phyloP scores from a whole-genome alignment of 2,329 filamentous ascomycete species.

The Cyclaneusma minus region DNA sequence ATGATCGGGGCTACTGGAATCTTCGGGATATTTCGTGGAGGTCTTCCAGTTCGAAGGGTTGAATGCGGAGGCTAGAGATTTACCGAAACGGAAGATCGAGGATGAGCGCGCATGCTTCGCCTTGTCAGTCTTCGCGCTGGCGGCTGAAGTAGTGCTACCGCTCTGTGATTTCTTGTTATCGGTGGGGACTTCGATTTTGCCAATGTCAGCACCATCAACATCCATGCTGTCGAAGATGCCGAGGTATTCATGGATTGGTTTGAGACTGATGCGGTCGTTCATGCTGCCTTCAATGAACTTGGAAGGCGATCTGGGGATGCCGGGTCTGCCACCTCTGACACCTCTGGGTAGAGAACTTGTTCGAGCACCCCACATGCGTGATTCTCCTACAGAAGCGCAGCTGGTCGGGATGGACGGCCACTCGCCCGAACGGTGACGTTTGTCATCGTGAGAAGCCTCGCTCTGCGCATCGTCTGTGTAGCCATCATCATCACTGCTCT shows the following conservation, averaged over 20 bases:
- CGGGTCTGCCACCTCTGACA: slow-evolving; percentile 9
- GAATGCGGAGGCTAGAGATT: slow-evolving; percentile 34
- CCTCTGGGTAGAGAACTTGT: slow-evolving; percentile 8
- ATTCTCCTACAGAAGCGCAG: background rate
- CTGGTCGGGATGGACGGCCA: slow-evolving; percentile 21
- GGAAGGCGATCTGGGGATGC: slow-evolving; percentile 37
- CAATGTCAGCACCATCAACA: background rate
- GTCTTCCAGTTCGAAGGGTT: slow-evolving; percentile 34
- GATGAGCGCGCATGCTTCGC: slow-evolving; percentile 19
- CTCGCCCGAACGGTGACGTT: slow-evolving; percentile 26
- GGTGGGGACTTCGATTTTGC: slow-evolving; percentile 1
- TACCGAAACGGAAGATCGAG: slow-evolving; percentile 38
- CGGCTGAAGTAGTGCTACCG: slow-evolving; percentile 1
- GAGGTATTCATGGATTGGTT: slow-evolving; percentile 28
- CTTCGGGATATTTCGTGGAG: slow-evolving; percentile 12
- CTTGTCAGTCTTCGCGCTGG: slow-evolving; percentile 6
- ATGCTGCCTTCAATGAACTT: slow-evolving; percentile 68
- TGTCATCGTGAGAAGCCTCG: slow-evolving; percentile 19
- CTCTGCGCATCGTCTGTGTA: slow-evolving; percentile 7
- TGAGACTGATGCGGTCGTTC: slow-evolving; percentile 62
- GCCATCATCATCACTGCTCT: slow-evolving; percentile 11
- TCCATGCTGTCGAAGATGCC: slow-evolving; percentile 6
- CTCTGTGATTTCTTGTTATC: slow-evolving; percentile 1
- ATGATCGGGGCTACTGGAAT: slow-evolving; percentile 4
- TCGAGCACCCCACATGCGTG: background rate